Percentiles rank a stretch among this genome's conserved stretches.
Evolutionary conservation across 768 basidiomycete species (phyloP).

Genomic region (Hericium coralloides): DNA sequence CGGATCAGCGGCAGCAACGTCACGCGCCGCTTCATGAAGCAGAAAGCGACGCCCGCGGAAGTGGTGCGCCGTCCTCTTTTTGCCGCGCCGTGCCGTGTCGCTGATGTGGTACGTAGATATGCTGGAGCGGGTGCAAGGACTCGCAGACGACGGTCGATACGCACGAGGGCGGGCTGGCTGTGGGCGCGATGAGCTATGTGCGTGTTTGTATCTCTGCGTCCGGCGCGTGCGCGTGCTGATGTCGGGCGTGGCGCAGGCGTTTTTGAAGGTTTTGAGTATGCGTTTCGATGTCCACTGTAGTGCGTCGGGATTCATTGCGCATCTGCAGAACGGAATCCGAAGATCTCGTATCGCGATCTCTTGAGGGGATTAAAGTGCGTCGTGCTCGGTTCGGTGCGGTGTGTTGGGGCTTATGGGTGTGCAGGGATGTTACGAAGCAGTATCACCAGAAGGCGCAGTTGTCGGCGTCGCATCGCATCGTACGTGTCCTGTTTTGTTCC

Average conservation of each 20-base stretch:
- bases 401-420: neutral
- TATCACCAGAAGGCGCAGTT: conserved; percentile 14
- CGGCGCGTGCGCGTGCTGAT: too few species aligned
- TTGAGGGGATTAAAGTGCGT: conserved; percentile 5
- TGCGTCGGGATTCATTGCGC: neutral
- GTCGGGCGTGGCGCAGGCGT: neutral
- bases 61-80: neutral
- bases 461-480: conserved; percentile 12
- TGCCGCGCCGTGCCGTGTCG: neutral
- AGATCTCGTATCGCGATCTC: conserved; percentile 10
- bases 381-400: neutral
- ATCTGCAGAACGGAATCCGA: conserved; percentile 6
- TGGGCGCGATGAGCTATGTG: conserved; percentile 16
- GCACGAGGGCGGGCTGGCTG: conserved; percentile 5
- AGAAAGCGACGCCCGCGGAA: conserved; percentile 10
- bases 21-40: neutral
- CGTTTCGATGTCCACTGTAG: neutral
- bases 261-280: conserved; percentile 8
- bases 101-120: conserved; percentile 1
- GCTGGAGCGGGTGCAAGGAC: conserved; percentile 15
- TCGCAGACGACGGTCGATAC: conserved; percentile 6
- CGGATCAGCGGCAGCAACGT: conserved; percentile 4
- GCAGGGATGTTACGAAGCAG: conserved; percentile 9
- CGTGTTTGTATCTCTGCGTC: too few species aligned
- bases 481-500: too few species aligned